Base-by-base conservation (phyloP, 2,329 filamentous ascomycete genomes). In the Sporothrix inflata region DNA sequence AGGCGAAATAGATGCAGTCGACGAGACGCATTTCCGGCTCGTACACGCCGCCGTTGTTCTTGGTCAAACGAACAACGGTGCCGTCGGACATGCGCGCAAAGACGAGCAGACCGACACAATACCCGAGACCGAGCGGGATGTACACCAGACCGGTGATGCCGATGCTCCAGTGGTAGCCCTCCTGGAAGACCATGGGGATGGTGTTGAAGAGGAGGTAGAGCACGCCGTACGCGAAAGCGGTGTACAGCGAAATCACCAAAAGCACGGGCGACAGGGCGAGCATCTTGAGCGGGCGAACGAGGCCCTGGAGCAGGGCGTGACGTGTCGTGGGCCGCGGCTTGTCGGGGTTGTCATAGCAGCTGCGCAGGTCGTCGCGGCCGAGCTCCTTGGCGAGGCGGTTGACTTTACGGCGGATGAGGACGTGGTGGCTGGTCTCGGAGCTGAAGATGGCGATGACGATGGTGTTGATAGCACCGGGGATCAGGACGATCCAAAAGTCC, bases 201-300 rank as follows among this genome's bases (percentile, higher is more conserved):
- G 85, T 85, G 74, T 85, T 87, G 79, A 86, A 87, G 76, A 87
- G 83, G 11, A 88, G 80, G 76, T 87, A 87, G 24, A 87, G 81
- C 63, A 83, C 83, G 61, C 85, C 85, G 75, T 87, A 87, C 27
- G 82, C 81, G 75, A 87, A 86, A 57, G 85, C 84, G 55, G 85
- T 82, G 79, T 87, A 87, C 4, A 86, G 73, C 0, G 84, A 84
- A 21, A 86, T 78, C 45, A 81, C 77, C 47, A 85, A 79, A 60
- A 87, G 79, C 74, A 87, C 82, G 21, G 84, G 83, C 3, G 85
- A 86, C 24, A 82, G 77, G 73, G 85, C 80, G 45, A 88, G 82
- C 80, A 88, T 83, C 76, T 85, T 86, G 53, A 85, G 73, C 0
- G 87, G 87, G 1, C 87, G 84, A 8, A 84, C 77, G 57, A 90